phyloP scores from a whole-genome alignment of 768 basidiomycete species.

The Gelatoporia subvermispora region DNA sequence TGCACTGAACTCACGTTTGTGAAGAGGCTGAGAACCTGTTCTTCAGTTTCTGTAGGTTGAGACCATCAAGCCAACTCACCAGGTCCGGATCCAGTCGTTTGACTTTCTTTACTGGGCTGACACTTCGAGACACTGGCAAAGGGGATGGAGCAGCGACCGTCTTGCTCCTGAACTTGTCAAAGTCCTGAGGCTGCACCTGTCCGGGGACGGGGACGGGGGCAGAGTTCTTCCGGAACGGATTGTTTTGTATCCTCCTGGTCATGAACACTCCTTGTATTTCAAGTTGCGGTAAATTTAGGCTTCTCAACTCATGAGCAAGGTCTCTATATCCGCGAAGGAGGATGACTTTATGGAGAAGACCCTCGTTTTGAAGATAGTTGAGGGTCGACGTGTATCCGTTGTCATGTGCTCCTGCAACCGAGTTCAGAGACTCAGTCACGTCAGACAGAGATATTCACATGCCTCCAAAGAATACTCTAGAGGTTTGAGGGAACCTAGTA shows the following conservation, averaged over 20 bases:
- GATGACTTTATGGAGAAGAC: conserved; percentile 32
- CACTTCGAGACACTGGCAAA: not conserved
- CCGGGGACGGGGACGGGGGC: too few relatives aligned
- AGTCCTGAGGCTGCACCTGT: conserved; percentile 16
- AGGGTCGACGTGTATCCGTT: conserved; percentile 38
- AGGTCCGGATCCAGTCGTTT: conserved; percentile 10
- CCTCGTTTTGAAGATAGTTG: conserved; percentile 33
- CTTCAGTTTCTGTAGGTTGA: not conserved
- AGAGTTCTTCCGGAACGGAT: conserved; percentile 5
- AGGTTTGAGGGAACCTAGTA: conserved; percentile 40
- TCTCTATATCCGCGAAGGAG: conserved; percentile 36
- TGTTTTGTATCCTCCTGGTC: conserved; percentile 23
- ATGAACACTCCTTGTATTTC: conserved; percentile 35
- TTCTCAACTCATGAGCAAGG: conserved; percentile 30
- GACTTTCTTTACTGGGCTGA: conserved; percentile 4
- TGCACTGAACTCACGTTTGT: conserved; percentile 23
- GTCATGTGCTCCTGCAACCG: conserved; percentile 30
- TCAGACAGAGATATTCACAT: not conserved
- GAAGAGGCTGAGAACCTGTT: conserved; percentile 19
- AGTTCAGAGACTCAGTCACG: not conserved
- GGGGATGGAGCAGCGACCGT: conserved; percentile 4
- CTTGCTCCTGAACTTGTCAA: conserved; percentile 21
- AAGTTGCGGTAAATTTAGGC: conserved; percentile 25
- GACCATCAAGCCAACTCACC: conserved; percentile 2
- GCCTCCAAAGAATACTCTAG: conserved; percentile 35